Evolutionary conservation across 371 early-diverging fungal genomes (phyloP).

Genomic region (Funneliformis caledonium): DNA sequence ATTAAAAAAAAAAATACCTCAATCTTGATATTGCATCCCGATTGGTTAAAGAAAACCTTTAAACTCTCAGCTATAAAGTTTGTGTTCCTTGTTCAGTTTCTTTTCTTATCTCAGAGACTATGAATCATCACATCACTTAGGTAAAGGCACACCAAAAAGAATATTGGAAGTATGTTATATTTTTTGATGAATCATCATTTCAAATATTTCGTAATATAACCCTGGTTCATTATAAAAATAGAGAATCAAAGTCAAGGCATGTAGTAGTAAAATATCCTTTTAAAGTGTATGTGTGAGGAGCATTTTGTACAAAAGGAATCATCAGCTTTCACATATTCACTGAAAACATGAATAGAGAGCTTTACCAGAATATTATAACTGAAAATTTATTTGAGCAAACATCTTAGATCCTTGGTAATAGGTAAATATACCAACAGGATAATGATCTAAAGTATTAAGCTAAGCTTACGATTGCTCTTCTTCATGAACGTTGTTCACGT

Average conservation of each 20-base stretch:
- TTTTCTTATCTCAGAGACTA: neutral
- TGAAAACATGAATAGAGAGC: too few species aligned
- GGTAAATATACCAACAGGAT: too few species aligned
- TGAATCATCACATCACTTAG: neutral
- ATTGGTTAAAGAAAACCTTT: neutral
- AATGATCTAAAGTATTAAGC: conserved; percentile 45
- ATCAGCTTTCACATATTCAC: conserved; percentile 12
- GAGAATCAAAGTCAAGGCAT: too few species aligned
- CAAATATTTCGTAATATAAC: conserved; percentile 13
- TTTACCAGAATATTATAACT: too few species aligned
- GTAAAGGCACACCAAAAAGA: too few species aligned
- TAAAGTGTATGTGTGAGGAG: conserved; percentile 20
- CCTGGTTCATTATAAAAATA: neutral
- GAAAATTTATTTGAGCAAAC: conserved; percentile 22
- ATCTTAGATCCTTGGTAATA: neutral
- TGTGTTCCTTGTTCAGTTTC: neutral
- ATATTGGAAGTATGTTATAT: too few species aligned
- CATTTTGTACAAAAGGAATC: conserved; percentile 18
- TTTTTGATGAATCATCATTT: conserved; percentile 27
- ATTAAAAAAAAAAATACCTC: neutral
- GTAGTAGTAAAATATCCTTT: too few species aligned
- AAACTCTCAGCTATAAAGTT: neutral
- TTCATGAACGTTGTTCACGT: conserved; percentile 21
- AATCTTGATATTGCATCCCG: neutral
- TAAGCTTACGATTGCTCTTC: conserved; percentile 34